These are phyloP conservation scores for Xylariales sp. DNA, from an alignment of 2,329 filamentous ascomycete genomes.

Conservation along the genomic window DNA sequence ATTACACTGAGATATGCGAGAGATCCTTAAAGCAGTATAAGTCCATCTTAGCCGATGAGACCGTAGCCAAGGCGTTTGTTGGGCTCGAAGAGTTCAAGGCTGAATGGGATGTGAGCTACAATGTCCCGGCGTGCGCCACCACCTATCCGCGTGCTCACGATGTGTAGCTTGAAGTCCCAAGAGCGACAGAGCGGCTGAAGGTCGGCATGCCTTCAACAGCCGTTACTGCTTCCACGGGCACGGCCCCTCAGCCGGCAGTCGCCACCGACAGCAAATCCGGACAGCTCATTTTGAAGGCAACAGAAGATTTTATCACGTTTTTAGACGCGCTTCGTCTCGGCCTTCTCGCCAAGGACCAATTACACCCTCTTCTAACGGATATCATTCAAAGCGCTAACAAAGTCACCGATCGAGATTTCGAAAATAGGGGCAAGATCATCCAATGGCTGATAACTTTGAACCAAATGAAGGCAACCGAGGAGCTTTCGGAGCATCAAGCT, in stretches of 20 bases:
- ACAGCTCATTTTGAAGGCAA: conserved; percentile 85
- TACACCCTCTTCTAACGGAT: conserved; percentile 94
- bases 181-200: conserved; percentile 90
- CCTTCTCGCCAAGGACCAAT: conserved; percentile 90
- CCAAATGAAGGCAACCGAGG: conserved; percentile 96
- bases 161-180: conserved; percentile 86
- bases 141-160: conserved; percentile 32
- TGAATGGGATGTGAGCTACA: conserved; percentile 80
- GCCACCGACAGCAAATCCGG: conserved; percentile 63
- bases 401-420: conserved; percentile 94
- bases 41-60: conserved; percentile 89
- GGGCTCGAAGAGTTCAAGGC: conserved; percentile 91
- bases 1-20: conserved; percentile 97
- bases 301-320: conserved; percentile 98
- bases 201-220: conserved; percentile 93
- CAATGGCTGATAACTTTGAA: conserved; percentile 98
- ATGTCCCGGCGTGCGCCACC: background rate
- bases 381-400: conserved; percentile 98
- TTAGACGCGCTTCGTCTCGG: conserved; percentile 94
- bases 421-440: conserved; percentile 95
- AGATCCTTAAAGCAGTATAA: conserved; percentile 96
- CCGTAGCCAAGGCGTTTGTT: conserved; percentile 86
- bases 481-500: conserved; percentile 86
- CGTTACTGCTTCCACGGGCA: conserved; percentile 63
- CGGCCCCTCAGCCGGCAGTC: conserved; percentile 57